A percentile compares a stretch with the other conserved stretches of the same genome.
phyloP scores from a whole-genome alignment of 148 eudicot genomes.

The Oxyria digyna region DNA sequence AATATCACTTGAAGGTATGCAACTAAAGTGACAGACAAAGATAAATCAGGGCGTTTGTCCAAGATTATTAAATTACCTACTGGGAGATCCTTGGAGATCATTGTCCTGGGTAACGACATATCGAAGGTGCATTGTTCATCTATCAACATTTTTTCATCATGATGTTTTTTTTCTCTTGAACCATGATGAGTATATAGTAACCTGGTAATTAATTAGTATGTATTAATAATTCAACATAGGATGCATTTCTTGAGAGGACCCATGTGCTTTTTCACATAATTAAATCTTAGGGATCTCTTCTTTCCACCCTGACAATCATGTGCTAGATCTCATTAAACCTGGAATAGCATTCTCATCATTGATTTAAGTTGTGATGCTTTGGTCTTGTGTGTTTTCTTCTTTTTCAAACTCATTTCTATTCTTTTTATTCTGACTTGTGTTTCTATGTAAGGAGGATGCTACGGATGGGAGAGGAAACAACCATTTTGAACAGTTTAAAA shows the following conservation, averaged over 20 bases:
- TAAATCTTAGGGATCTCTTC: not conserved
- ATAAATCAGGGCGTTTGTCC: constrained; percentile 11
- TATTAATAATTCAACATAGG: not conserved
- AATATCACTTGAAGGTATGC: constrained; percentile 30
- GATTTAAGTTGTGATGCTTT: not conserved
- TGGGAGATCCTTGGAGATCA: constrained; percentile 28
- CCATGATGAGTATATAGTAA: not conserved
- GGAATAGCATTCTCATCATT: no score
- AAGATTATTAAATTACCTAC: constrained; percentile 18
- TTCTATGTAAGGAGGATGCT: not conserved
- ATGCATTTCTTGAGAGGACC: not conserved
- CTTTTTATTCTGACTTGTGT: not conserved
- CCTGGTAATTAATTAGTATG: not conserved
- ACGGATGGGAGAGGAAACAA: not conserved
- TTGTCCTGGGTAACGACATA: constrained; percentile 18
- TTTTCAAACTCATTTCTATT: not conserved
- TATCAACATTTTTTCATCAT: not conserved
- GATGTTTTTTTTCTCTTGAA: not conserved
- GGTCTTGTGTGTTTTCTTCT: not conserved
- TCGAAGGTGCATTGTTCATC: constrained; percentile 21
- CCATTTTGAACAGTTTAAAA: constrained; percentile 16
- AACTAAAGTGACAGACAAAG: constrained; percentile 15
- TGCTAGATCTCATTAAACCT: not conserved
- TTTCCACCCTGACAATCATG: not conserved
- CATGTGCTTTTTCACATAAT: not conserved